Conservation (phyloP, 176 grass and related monocot species). For the Oryza meyeriana region DNA sequence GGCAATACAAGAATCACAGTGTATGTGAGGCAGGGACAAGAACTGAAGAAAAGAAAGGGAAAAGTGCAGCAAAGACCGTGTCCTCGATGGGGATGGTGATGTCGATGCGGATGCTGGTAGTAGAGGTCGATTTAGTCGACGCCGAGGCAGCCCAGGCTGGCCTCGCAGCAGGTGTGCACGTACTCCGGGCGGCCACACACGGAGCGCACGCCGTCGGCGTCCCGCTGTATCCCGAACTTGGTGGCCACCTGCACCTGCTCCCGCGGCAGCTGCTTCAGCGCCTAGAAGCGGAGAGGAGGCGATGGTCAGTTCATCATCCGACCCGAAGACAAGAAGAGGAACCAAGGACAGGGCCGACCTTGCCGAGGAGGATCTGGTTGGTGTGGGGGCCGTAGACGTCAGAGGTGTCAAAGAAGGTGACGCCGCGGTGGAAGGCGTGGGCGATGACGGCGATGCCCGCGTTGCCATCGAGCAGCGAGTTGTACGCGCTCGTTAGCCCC, state of each 20-base stretch:
- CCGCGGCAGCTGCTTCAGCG: conserved; percentile 67
- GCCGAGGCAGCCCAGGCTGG: conserved; percentile 60
- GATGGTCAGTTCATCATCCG: too few species aligned
- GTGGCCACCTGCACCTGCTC: conserved; percentile 80
- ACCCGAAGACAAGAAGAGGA: too few species aligned
- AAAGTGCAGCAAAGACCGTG: too few species aligned
- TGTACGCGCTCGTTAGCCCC: conserved; percentile 52
- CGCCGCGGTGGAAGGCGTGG: conserved; percentile 64
- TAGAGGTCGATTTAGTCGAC: conserved; percentile 68
- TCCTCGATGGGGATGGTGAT: conserved; percentile 53
- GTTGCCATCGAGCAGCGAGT: conserved; percentile 48
- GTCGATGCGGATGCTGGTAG: conserved; percentile 69
- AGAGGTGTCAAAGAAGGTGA: conserved; percentile 93
- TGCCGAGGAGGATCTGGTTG: too few species aligned
- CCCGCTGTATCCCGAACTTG: conserved; percentile 54
- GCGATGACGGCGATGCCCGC: conserved; percentile 49
- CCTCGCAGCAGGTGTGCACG: conserved; percentile 65
- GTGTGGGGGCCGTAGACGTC: too few species aligned
- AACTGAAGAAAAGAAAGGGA: not conserved
- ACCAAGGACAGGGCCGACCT: too few species aligned
- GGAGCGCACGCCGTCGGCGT: not conserved
- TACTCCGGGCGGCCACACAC: conserved; percentile 57
- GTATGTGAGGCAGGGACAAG: too few species aligned
- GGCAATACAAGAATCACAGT: not conserved
- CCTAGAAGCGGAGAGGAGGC: too few species aligned